These are phyloP conservation scores for Gleditsia sinensis DNA, from an alignment of 306 rosid genomes.

Conservation along the genomic window DNA sequence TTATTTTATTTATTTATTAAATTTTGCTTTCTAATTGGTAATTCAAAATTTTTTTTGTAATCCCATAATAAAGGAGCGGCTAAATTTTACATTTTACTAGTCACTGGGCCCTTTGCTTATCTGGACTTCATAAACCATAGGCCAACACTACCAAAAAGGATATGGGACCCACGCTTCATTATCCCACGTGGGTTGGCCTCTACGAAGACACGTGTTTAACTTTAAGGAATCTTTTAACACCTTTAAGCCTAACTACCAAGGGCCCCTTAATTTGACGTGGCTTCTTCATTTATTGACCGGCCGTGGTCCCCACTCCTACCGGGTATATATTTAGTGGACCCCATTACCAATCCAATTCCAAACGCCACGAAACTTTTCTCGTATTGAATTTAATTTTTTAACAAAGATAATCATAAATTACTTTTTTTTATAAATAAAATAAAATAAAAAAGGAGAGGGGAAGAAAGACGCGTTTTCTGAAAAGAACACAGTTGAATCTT, in stretches of 20 bases:
- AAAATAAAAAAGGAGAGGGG: neutral
- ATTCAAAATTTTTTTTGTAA: too few relatives aligned
- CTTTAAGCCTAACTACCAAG: conserved; percentile 27
- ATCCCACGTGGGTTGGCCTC: conserved; percentile 40
- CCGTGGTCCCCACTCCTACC: conserved; percentile 36
- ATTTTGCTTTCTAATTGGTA: too few relatives aligned
- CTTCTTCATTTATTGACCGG: conserved; percentile 47
- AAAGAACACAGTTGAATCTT: conserved; percentile 53
- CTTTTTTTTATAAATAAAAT: neutral
- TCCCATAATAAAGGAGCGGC: neutral
- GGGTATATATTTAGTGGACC: conserved; percentile 33
- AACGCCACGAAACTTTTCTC: conserved; percentile 21
- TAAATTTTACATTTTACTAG: neutral
- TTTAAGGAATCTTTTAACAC: conserved; percentile 35
- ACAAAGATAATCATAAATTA: neutral
- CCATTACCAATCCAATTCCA: conserved; percentile 35
- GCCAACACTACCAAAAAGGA: neutral
- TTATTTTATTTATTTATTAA: too few relatives aligned
- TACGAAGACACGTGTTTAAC: conserved; percentile 33
- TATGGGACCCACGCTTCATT: conserved; percentile 26
- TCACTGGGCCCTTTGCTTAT: conserved; percentile 14
- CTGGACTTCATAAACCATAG: conserved; percentile 38
- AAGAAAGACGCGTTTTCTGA: conserved; percentile 69
- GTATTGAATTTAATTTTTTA: neutral
- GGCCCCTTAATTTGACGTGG: conserved; percentile 30